A percentile compares a stretch with the other conserved stretches of the same genome.
phyloP scores from a whole-genome alignment of 768 basidiomycete genomes.

The Tylopilus vinaceipallidus region DNA sequence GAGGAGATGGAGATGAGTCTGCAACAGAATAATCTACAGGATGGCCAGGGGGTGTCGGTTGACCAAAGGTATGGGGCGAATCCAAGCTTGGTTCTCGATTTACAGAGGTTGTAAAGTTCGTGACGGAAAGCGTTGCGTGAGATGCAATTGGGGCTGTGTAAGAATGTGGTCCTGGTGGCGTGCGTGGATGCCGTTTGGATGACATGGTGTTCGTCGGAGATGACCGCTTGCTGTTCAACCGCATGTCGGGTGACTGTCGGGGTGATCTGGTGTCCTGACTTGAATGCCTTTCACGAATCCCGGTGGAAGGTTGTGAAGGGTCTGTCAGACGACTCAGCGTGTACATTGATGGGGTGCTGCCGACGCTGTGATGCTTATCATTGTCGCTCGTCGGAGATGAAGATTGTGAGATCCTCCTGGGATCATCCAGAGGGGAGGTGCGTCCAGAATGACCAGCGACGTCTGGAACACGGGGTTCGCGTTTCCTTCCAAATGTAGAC shows the following conservation, averaged over 20 bases:
- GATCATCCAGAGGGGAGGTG: conserved; percentile 10
- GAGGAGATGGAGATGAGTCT: conserved; percentile 32
- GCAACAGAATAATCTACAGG: conserved; percentile 21
- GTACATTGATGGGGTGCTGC: conserved; percentile 19
- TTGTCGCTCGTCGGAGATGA: conserved; percentile 18
- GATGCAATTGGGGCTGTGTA: conserved; percentile 15
- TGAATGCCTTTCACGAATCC: conserved; percentile 6
- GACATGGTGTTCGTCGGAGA: conserved; percentile 31
- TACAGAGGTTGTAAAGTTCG: conserved; percentile 28
- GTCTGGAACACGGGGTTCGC: conserved; percentile 14
- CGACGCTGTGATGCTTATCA: conserved; percentile 12
- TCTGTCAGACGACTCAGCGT: conserved; percentile 20
- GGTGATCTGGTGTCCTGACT: conserved; percentile 17
- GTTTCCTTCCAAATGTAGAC: conserved; percentile 37
- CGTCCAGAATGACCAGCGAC: conserved; percentile 14
- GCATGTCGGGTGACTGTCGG: conserved; percentile 18
- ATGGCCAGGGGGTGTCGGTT: conserved; percentile 33
- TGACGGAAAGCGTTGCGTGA: conserved; percentile 10
- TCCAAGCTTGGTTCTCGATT: conserved; percentile 24
- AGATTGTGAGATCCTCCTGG: conserved; percentile 15
- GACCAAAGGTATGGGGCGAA: conserved; percentile 43
- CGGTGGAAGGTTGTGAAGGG: conserved; percentile 14
- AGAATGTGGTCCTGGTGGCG: conserved; percentile 26
- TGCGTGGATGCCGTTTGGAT: conserved; percentile 25
- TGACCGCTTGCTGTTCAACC: conserved; percentile 24